phyloP scores from a whole-genome alignment of 2,329 filamentous ascomycete species.

The Tolypocladium amazonense region DNA sequence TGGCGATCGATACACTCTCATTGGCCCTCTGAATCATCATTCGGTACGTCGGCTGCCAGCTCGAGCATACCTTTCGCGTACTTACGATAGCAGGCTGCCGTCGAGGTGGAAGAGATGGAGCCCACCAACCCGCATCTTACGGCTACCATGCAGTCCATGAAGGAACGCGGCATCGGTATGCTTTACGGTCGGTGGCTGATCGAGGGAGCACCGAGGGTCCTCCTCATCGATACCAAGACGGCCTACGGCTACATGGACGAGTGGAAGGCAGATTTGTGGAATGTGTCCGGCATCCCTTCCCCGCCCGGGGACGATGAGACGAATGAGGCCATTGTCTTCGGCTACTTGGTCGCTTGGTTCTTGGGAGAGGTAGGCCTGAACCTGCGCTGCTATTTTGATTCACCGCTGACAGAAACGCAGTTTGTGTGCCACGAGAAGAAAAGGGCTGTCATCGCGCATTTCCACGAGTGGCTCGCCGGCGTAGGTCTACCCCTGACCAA shows the following conservation, averaged over 20 bases:
- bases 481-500: constrained; percentile 86
- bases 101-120: constrained; percentile 90
- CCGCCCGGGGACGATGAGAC: constrained; percentile 88
- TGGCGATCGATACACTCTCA: constrained; percentile 92
- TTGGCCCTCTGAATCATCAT: constrained; percentile 84
- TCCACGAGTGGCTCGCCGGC: constrained; percentile 97
- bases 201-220: constrained; percentile 84
- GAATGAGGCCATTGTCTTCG: constrained; percentile 95
- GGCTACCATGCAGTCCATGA: constrained; percentile 84
- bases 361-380: constrained; percentile 68
- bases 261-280: constrained; percentile 97
- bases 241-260: constrained; percentile 87
- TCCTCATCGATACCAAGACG: constrained; percentile 90
- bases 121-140: constrained; percentile 71
- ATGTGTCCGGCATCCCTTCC: constrained; percentile 83
- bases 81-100: constrained; percentile 57
- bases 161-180: constrained; percentile 77
- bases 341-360: constrained; percentile 96
- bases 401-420: constrained; percentile 31
- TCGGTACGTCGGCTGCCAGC: constrained; percentile 50
- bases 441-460: constrained; percentile 90
- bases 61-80: neutral
- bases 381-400: neutral
- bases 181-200: constrained; percentile 96
- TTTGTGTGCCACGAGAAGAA: constrained; percentile 90